Base-by-base conservation (phyloP, 768 basidiomycete genomes). In the Kondoa subrosea region DNA sequence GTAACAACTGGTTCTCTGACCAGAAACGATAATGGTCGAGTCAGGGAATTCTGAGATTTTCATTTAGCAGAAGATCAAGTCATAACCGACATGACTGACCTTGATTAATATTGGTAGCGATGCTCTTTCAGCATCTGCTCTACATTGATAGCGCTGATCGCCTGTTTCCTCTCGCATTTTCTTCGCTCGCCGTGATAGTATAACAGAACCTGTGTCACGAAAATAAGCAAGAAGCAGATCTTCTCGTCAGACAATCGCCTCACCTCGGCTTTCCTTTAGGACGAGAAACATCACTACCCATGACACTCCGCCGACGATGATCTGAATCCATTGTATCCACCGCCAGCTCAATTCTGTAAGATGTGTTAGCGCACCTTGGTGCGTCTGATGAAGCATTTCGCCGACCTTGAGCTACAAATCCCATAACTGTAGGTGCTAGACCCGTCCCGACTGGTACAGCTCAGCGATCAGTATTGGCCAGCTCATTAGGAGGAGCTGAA, bases 231-330 rank as follows among this genome's bases (percentile, higher is more conserved):
- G n/a, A n/a, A n/a, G n/a, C n/a, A n/a, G n/a, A n/a, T n/a, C n/a
- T n/a, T n/a, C n/a, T n/a, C n/a, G n/a, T n/a, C n/a, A n/a, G n/a
- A n/a, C n/a, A n/a, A n/a, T n/a, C n/a, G n/a, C n/a, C n/a, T n/a
- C n/a, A n/a, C 82, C 78, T 17, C 90, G 81, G 0, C 89, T 91
- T 75, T 93, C 90, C 60, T 77, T 79, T 81, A 90, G 80, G 65
- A 85, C 68, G 0, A 87, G 59, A 0, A 82, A 77, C 2, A 87
- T 76, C 0, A 81, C 40, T 2, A 84, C 65, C 3, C 84, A 72
- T 66, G 83, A 84, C 1, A 79, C 73, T 1, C 80, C 84, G 31
- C 80, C 80, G 33, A 83, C 73, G 61, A 87, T 86, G 67, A 65
- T 64, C 65, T 71, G 67, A 57, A 71, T 34, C 63, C 65, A 69